phyloP scores from a whole-genome alignment of 192 early-diverging fungal species.

The Umbelopsis isabellina region DNA sequence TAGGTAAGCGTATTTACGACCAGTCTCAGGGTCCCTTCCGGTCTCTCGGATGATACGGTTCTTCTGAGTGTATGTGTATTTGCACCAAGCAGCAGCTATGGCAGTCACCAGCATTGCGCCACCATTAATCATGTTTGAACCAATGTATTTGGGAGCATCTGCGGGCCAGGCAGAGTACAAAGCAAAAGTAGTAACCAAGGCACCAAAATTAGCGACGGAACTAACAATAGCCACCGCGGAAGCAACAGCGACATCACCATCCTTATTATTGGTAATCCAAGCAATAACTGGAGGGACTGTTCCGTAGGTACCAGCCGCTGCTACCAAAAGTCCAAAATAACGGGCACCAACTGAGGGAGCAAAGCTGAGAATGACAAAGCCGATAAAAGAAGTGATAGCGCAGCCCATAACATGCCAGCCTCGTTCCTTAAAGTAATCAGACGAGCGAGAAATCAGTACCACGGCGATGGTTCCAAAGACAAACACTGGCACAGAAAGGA shows the following conservation, averaged over 20 bases:
- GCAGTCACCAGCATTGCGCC: conserved; percentile 18
- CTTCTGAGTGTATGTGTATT: background rate
- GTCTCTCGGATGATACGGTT: background rate
- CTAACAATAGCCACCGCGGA: conserved; percentile 1
- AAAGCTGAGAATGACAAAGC: conserved; percentile 17
- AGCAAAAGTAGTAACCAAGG: conserved; percentile 13
- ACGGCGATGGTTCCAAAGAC: conserved; percentile 10
- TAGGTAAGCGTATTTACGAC: background rate
- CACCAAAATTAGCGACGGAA: conserved; percentile 17
- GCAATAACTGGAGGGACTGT: conserved; percentile 15
- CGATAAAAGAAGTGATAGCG: conserved; percentile 3
- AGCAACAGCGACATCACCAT: conserved; percentile 12
- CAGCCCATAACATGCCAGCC: conserved; percentile 2
- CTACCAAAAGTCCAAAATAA: conserved; percentile 20
- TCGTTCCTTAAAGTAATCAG: conserved; percentile 1
- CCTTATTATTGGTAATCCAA: conserved; percentile 18
- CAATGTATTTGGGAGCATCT: conserved; percentile 21
- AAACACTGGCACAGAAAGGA: conserved; percentile 1
- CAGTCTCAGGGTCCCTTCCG: conserved; percentile 3
- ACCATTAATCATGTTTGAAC: conserved; percentile 25
- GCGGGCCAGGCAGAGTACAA: conserved; percentile 18
- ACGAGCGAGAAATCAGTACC: background rate
- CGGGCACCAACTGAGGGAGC: conserved; percentile 7
- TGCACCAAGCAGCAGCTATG: background rate
- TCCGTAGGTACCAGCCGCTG: conserved; percentile 7